phyloP scores from a whole-genome alignment of 2,329 filamentous ascomycete genomes.

The Stagonosporopsis vannaccii region DNA sequence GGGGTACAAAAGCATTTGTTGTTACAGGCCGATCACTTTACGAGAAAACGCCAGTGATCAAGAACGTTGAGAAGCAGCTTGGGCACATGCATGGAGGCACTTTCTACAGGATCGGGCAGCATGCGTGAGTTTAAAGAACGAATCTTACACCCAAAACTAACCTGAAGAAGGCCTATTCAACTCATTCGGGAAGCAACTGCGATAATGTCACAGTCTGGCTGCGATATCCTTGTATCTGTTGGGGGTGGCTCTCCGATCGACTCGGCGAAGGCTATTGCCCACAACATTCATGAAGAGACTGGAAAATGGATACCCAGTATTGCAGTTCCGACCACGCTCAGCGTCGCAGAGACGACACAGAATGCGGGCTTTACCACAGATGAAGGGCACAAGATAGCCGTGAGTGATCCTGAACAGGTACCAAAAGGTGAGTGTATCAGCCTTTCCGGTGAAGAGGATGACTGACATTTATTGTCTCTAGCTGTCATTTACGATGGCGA shows the following conservation, averaged over 20 bases:
- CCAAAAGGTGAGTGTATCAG: conserved; percentile 38
- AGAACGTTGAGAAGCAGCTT: conserved; percentile 61
- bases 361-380: conserved; percentile 61
- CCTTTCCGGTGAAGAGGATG: too few relatives aligned
- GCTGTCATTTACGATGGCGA: conserved; percentile 62
- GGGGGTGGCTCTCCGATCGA: conserved; percentile 63
- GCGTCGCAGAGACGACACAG: conserved; percentile 63
- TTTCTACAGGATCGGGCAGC: conserved; percentile 63
- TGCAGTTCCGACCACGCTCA: conserved; percentile 51
- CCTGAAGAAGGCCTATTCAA: conserved; percentile 37
- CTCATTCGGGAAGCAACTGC: conserved; percentile 46
- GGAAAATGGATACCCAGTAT: conserved; percentile 50
- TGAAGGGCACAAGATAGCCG: conserved; percentile 60
- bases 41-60: conserved; percentile 62
- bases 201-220: conserved; percentile 46
- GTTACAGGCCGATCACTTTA: conserved; percentile 63
- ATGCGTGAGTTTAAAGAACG: conserved; percentile 54
- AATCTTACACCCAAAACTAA: conserved; percentile 20
- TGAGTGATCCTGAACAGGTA: conserved; percentile 55
- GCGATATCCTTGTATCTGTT: conserved; percentile 45
- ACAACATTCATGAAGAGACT: conserved; percentile 48
- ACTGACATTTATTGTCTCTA: background rate
- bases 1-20: conserved; percentile 61
- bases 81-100: conserved; percentile 60
- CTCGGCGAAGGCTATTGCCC: conserved; percentile 50